Evolutionary conservation across 306 rosid genomes (phyloP).

Genomic region (Lupinus albus): DNA sequence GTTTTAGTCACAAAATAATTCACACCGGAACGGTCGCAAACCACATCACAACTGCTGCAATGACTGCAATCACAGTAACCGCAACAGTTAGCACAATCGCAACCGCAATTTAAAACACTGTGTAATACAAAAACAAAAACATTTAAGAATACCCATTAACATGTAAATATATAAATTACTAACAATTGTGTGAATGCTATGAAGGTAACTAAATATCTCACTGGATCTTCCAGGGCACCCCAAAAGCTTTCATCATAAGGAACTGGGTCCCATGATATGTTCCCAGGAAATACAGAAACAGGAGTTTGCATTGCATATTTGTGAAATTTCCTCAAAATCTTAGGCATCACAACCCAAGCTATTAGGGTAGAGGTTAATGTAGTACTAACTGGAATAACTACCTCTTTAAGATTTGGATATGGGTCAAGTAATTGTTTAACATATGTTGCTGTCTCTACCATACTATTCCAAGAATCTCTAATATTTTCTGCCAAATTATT

Average conservation of each 20-base stretch:
- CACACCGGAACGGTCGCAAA: too few relatives aligned
- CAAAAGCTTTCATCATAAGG: conserved; percentile 85
- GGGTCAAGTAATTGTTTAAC: conserved; percentile 65
- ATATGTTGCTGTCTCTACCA: conserved; percentile 56
- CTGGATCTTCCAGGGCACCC: conserved; percentile 95
- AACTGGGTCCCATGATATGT: conserved; percentile 44
- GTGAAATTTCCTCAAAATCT: conserved; percentile 74
- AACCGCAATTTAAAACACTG: too few relatives aligned
- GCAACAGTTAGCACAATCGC: too few relatives aligned
- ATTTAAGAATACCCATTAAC: conserved; percentile 14
- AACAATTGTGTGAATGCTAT: conserved; percentile 85
- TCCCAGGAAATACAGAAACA: conserved; percentile 53
- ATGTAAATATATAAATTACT: conserved; percentile 45
- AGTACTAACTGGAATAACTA: conserved; percentile 64
- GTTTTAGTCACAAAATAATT: too few relatives aligned
- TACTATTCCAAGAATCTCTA: conserved; percentile 65
- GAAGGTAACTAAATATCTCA: conserved; percentile 78
- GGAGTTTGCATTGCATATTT: conserved; percentile 66
- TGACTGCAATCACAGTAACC: too few relatives aligned
- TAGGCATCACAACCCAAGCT: conserved; percentile 92
- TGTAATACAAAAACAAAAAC: too few relatives aligned
- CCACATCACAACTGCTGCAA: too few relatives aligned
- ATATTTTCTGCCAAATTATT: conserved; percentile 61
- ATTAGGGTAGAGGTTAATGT: conserved; percentile 66
- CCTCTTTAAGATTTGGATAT: conserved; percentile 67